phyloP scores from a whole-genome alignment of 179 eudicot genomes.

The Corrigiola litoralis region DNA sequence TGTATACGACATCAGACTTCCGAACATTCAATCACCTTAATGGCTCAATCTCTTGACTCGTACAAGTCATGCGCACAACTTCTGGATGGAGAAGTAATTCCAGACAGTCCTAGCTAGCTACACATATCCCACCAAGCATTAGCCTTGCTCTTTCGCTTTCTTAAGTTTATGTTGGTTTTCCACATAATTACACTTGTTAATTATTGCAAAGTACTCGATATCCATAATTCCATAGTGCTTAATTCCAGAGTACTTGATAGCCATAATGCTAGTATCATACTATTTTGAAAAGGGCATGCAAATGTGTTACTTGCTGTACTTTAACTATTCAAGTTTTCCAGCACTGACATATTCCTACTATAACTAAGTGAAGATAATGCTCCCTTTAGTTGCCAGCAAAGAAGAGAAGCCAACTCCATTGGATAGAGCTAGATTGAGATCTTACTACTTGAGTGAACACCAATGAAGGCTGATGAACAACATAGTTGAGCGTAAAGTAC shows the following conservation, averaged over 20 bases:
- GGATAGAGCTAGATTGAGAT: neutral
- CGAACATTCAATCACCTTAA: too few relatives aligned
- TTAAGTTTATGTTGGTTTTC: too few relatives aligned
- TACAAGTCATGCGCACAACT: too few relatives aligned
- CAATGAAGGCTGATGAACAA: neutral
- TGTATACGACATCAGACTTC: too few relatives aligned
- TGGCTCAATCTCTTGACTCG: too few relatives aligned
- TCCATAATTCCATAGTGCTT: too few relatives aligned
- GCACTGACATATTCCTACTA: neutral
- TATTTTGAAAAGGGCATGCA: conserved; percentile 1
- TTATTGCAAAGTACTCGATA: neutral
- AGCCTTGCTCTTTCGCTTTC: too few relatives aligned
- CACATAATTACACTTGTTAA: neutral
- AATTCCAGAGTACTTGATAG: neutral
- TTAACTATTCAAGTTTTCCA: conserved; percentile 1
- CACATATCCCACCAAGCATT: too few relatives aligned
- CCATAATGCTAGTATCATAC: neutral
- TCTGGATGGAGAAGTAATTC: too few relatives aligned
- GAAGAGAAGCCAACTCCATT: neutral
- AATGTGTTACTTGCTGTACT: conserved; percentile 8
- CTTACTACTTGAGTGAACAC: neutral
- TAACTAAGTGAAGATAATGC: neutral
- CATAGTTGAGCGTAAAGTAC: too few relatives aligned
- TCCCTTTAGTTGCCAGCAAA: neutral
- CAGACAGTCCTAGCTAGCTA: too few relatives aligned